These are phyloP conservation scores for Apiotrichum gamsii DNA, from an alignment of 1,284 basidiomycete species.

Conservation along the genomic window DNA sequence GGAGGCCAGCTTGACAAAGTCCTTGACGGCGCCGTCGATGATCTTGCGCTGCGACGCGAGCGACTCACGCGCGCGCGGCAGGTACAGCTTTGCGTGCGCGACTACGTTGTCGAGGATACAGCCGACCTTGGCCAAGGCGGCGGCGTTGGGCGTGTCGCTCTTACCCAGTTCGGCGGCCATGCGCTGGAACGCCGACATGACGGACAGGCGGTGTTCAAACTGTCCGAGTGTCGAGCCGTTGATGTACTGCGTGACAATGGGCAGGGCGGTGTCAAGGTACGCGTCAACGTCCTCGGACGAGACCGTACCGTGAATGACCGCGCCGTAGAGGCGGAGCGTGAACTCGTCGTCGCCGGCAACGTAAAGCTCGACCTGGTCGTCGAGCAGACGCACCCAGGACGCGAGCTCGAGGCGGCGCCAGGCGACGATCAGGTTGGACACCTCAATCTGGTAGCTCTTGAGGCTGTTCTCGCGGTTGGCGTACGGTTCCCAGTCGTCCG, in stretches of 20 bases:
- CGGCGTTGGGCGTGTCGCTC: conserved; percentile 41
- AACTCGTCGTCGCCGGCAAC: conserved; percentile 64
- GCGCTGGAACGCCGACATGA: conserved; percentile 64
- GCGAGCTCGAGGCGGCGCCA: conserved; percentile 88
- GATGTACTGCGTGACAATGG: conserved; percentile 77
- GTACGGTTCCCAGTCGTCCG: conserved; percentile 95
- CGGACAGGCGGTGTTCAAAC: conserved; percentile 62
- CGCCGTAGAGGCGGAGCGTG: conserved; percentile 91
- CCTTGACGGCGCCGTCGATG: conserved; percentile 75
- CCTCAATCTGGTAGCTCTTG: conserved; percentile 58
- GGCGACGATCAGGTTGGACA: conserved; percentile 71
- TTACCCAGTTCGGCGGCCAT: conserved; percentile 35
- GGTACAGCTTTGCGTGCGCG: conserved; percentile 63
- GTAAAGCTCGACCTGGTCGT: conserved; percentile 62
- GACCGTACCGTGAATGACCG: conserved; percentile 61
- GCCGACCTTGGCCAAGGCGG: conserved; percentile 51
- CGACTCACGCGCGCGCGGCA: conserved; percentile 51
- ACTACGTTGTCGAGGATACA: conserved; percentile 64
- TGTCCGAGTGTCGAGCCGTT: conserved; percentile 74
- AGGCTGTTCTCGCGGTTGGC: conserved; percentile 82
- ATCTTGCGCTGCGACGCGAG: conserved; percentile 58
- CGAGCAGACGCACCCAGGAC: conserved; percentile 78
- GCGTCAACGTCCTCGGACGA: conserved; percentile 47
- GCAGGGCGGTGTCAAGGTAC: conserved; percentile 60
- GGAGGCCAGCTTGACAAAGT: conserved; percentile 88